Evolutionary conservation across 2,329 filamentous ascomycete genomes (phyloP), one percentile per base, ranked within the genome.

Genomic region (Sporothrix dimorphospora): DNA sequence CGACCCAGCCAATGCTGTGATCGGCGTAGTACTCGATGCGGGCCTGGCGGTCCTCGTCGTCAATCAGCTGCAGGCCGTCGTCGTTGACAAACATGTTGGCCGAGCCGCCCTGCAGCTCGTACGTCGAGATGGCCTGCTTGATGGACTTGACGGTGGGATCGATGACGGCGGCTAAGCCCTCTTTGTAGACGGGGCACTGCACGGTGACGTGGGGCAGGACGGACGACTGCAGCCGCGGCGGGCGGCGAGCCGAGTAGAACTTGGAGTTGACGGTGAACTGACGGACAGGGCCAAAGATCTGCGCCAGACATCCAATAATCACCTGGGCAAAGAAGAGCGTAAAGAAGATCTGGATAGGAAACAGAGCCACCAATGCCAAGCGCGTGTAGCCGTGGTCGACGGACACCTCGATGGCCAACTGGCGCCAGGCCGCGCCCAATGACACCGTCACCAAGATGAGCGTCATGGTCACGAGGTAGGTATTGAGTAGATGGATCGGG

Each of bases 171-270:
- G 83, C 83, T 2, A 97, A 85, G 75, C 93, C 92, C 80, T 97
- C 93, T 80, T 95, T 96, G 83, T 96, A 97, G 0, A 97, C 92
- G 4, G 93, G 93, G 79, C 92, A 94, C 78, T 97, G 93, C 55
- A 97, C 92, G 3, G 92, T 95, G 75, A 93, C 85, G 78, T 93
- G 92, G 1, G 91, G 92, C 19, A 94, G 85, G 34, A 84, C 78
- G 7, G 82, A 77, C 1, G 81, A 82, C 72, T 87, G 86, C 38
- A 94, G 81, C 65, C 91, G 85, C 24, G 87, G 86, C 1, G 91
- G 89, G 9, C 90, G 86, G n/a, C 86, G 84, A 1, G 91, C 93
- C 0, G 93, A 95, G 82, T 92, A 96, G 83, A 91, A 95, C 80
- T 92, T 92, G 78, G 92, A 94, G 85, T 96, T 96, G 77, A 86